phyloP scores from a whole-genome alignment of 306 rosid genomes.

The Abrus pulchellus region DNA sequence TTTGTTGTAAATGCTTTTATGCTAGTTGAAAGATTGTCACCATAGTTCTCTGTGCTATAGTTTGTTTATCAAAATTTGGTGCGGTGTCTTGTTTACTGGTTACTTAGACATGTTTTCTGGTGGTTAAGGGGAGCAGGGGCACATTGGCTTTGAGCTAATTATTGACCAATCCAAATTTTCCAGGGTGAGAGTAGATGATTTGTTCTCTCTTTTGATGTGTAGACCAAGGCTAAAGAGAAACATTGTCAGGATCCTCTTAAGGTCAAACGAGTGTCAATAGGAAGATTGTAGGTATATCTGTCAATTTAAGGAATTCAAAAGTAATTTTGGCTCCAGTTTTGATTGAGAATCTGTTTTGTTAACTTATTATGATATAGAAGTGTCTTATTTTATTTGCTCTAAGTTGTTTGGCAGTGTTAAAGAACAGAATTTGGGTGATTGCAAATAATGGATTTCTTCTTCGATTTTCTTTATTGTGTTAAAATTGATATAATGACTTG shows the following conservation, averaged over 20 bases:
- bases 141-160: slow-evolving; percentile 15
- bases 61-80: not conserved
- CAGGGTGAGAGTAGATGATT: not conserved
- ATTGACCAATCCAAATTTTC: not conserved
- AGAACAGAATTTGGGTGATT: slow-evolving; percentile 5
- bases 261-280: slow-evolving; percentile 19
- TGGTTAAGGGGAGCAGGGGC: not conserved
- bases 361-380: not conserved
- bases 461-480: slow-evolving; percentile 10
- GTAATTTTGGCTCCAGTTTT: slow-evolving; percentile 10
- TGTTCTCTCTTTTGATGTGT: slow-evolving; percentile 7
- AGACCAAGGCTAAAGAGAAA: not conserved
- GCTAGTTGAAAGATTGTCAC: not conserved
- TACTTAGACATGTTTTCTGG: not conserved
- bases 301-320: slow-evolving; percentile 12
- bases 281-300: slow-evolving; percentile 3
- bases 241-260: slow-evolving; percentile 32
- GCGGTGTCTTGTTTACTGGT: not conserved
- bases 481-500: not conserved
- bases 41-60: not conserved
- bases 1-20: slow-evolving; percentile 24
- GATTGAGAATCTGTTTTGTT: not conserved
- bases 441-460: slow-evolving; percentile 1
- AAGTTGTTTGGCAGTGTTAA: not conserved
- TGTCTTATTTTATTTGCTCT: not conserved